phyloP scores from a whole-genome alignment of 495 filamentous ascomycete species.

The Penicillium desertorum region DNA sequence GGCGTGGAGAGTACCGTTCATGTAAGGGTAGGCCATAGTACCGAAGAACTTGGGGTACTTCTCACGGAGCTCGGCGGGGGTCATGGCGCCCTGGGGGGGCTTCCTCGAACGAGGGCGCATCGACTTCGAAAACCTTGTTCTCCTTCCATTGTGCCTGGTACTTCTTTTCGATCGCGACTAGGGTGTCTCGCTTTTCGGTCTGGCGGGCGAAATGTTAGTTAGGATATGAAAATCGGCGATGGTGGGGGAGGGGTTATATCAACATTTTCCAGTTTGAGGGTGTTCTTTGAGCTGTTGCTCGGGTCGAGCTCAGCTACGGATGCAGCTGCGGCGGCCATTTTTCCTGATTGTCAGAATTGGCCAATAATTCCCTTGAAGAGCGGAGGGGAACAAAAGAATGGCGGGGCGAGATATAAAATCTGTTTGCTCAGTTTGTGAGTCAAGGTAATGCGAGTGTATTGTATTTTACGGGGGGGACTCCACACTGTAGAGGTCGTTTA shows the following conservation, averaged over 20 bases:
- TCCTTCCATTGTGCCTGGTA: slow-evolving; percentile 87
- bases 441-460: slow-evolving; percentile 24
- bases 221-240: slow-evolving; percentile 24
- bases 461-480: slow-evolving; percentile 2
- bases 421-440: slow-evolving; percentile 27
- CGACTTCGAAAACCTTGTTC: slow-evolving; percentile 72
- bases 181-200: slow-evolving; percentile 90
- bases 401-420: slow-evolving; percentile 38
- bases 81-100: slow-evolving; percentile 70
- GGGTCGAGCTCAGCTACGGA: slow-evolving; percentile 59
- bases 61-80: slow-evolving; percentile 69
- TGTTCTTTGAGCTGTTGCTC: slow-evolving; percentile 61
- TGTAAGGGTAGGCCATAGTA: slow-evolving; percentile 93
- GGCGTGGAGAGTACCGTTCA: slow-evolving; percentile 92
- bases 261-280: slow-evolving; percentile 73
- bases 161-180: slow-evolving; percentile 86
- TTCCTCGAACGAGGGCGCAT: slow-evolving; percentile 76
- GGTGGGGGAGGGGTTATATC: slow-evolving; percentile 31
- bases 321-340: slow-evolving; percentile 56
- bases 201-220: slow-evolving; percentile 30
- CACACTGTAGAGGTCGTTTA: neutral
- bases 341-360: slow-evolving; percentile 23
- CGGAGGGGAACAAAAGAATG: slow-evolving; percentile 28
- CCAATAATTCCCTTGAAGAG: slow-evolving; percentile 15
- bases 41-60: slow-evolving; percentile 90